phyloP scores from a whole-genome alignment of 2,329 filamentous ascomycete genomes.

The Pseudopyrenochaeta lycopersici region DNA sequence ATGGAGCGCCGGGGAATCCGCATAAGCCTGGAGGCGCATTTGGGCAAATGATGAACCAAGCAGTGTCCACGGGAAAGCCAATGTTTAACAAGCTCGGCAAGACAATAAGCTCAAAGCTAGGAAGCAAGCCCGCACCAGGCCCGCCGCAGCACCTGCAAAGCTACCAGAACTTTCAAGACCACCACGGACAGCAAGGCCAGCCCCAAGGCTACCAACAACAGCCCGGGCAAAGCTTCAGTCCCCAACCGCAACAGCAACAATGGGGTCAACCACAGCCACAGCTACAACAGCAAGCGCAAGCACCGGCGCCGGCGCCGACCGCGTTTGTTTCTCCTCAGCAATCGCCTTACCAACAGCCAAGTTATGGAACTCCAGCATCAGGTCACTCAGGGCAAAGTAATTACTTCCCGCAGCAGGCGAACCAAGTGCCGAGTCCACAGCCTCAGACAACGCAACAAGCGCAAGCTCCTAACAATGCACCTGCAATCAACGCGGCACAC shows the following conservation, averaged over 20 bases:
- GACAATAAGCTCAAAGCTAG: constrained; percentile 45
- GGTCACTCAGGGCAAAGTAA: constrained; percentile 32
- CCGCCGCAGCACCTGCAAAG: constrained; percentile 41
- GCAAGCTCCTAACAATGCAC: constrained; percentile 18
- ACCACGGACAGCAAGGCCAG: constrained; percentile 30
- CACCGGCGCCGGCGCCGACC: constrained; percentile 17
- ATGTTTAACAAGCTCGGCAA: constrained; percentile 48
- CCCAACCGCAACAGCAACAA: constrained; percentile 21
- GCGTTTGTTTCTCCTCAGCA: constrained; percentile 33
- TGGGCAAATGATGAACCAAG: constrained; percentile 46
- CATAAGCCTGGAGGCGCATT: constrained; percentile 35
- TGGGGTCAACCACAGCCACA: constrained; percentile 29
- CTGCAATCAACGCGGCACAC: constrained; percentile 18
- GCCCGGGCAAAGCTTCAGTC: constrained; percentile 18
- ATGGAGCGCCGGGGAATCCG: constrained; percentile 20
- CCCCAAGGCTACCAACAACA: constrained; percentile 27
- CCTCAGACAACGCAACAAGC: constrained; percentile 23
- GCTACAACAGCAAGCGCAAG: constrained; percentile 23
- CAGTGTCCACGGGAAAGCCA: constrained; percentile 46
- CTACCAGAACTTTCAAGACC: constrained; percentile 44
- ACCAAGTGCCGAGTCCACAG: constrained; percentile 10
- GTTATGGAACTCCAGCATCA: constrained; percentile 30
- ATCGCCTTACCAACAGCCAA: constrained; percentile 34
- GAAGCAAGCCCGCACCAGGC: constrained; percentile 32
- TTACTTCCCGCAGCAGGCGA: constrained; percentile 36